These are phyloP conservation scores for Cladophialophora exuberans DNA, from an alignment of 2,329 filamentous ascomycete species.

Conservation along the genomic window DNA sequence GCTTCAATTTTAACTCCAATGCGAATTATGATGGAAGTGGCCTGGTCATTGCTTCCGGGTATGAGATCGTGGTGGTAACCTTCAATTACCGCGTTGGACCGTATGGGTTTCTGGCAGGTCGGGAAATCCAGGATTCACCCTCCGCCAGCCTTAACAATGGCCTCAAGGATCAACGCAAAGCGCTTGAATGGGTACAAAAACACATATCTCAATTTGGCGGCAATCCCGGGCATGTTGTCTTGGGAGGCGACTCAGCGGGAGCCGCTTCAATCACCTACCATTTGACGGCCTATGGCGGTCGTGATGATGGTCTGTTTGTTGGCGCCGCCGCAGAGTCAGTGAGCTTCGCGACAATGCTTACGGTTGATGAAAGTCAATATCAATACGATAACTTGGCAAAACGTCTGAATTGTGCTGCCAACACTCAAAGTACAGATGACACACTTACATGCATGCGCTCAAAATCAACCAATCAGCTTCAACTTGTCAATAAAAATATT, in stretches of 20 bases:
- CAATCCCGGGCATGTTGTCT: slow-evolving; percentile 66
- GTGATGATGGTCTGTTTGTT: slow-evolving; percentile 54
- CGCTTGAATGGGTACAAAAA: slow-evolving; percentile 69
- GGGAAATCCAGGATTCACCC: slow-evolving; percentile 54
- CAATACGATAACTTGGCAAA: slow-evolving; percentile 56
- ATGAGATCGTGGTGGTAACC: slow-evolving; percentile 69
- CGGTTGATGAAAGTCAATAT: slow-evolving; percentile 53
- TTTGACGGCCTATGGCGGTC: slow-evolving; percentile 58
- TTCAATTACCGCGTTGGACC: slow-evolving; percentile 78
- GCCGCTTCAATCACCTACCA: slow-evolving; percentile 67
- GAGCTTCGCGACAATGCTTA: slow-evolving; percentile 55
- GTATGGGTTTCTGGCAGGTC: slow-evolving; percentile 70
- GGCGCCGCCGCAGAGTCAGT: slow-evolving; percentile 59
- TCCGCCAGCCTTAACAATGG: slow-evolving; percentile 63
- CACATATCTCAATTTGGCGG: slow-evolving; percentile 71
- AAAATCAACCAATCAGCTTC: slow-evolving; percentile 49
- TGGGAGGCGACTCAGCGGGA: slow-evolving; percentile 71
- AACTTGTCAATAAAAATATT: slow-evolving; percentile 49
- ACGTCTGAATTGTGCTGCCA: slow-evolving; percentile 50
- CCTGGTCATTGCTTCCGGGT: slow-evolving; percentile 61
- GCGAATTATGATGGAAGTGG: slow-evolving; percentile 64
- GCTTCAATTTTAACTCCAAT: slow-evolving; percentile 63
- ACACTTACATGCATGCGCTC: slow-evolving; percentile 49
- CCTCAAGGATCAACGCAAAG: slow-evolving; percentile 70
- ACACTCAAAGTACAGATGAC: too few species aligned